Evolutionary conservation across 2,329 filamentous ascomycete genomes (phyloP).

Genomic region (Trichoderma sp.): DNA sequence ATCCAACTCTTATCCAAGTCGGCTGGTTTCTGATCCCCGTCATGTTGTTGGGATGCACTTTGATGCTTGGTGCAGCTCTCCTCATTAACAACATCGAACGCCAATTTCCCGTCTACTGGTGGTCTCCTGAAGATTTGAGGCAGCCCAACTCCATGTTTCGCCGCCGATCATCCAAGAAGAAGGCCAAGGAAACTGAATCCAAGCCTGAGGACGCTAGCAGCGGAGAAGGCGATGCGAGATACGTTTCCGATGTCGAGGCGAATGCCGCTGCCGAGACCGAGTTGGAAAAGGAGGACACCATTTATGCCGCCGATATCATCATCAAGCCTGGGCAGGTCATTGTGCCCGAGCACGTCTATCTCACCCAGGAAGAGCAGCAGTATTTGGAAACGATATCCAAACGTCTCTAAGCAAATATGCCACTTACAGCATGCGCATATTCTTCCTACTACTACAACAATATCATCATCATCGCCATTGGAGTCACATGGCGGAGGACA

Average conservation of each 20-base stretch:
- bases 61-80: slow-evolving; percentile 65
- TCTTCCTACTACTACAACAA: background rate
- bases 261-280: slow-evolving; percentile 22
- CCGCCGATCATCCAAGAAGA: slow-evolving; percentile 14
- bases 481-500: background rate
- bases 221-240: slow-evolving; percentile 9
- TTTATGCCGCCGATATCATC: slow-evolving; percentile 34
- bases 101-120: slow-evolving; percentile 71
- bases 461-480: background rate
- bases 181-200: background rate
- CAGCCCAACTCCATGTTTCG: slow-evolving; percentile 14
- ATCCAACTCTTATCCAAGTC: slow-evolving; percentile 52
- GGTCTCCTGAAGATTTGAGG: slow-evolving; percentile 49
- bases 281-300: slow-evolving; percentile 23
- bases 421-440: background rate
- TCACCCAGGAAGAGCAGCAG: slow-evolving; percentile 41
- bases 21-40: slow-evolving; percentile 71
- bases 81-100: slow-evolving; percentile 70
- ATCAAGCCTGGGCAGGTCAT: slow-evolving; percentile 38
- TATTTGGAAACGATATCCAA: slow-evolving; percentile 40
- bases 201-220: background rate
- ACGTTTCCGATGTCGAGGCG: slow-evolving; percentile 20
- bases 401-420: slow-evolving; percentile 31
- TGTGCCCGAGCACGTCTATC: slow-evolving; percentile 38
- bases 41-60: slow-evolving; percentile 57